These are phyloP conservation scores for Trichaptum fuscoviolaceum DNA, from an alignment of 768 basidiomycete genomes.

Conservation along the genomic window DNA sequence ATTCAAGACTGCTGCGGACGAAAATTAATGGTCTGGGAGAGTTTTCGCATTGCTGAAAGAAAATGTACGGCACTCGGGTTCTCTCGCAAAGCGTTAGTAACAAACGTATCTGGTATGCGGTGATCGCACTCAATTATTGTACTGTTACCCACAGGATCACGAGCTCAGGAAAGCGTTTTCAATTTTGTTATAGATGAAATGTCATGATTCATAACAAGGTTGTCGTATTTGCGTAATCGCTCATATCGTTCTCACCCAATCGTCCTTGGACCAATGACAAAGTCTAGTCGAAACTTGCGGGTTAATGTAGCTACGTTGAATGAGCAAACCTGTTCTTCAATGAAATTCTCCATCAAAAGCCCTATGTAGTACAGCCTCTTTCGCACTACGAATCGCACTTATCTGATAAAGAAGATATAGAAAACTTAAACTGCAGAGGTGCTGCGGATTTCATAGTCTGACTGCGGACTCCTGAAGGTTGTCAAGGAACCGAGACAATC, in stretches of 20 bases:
- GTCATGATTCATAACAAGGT: not conserved
- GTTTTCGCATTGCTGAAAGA: not conserved
- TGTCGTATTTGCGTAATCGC: not conserved
- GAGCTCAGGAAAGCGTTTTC: not conserved
- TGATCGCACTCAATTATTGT: not conserved
- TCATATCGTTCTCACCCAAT: not conserved
- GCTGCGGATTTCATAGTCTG: not conserved
- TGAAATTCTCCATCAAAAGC: no score
- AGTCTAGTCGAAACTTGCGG: not conserved
- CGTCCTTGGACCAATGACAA: no score
- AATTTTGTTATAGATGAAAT: not conserved
- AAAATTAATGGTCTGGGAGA: not conserved
- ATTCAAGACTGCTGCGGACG: not conserved
- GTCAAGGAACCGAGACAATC: not conserved
- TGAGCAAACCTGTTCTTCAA: no score
- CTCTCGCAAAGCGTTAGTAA: no score
- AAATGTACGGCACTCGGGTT: no score
- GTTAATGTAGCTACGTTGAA: no score
- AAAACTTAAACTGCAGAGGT: not conserved
- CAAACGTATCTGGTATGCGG: not conserved
- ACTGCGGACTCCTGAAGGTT: not conserved
- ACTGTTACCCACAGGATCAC: not conserved
- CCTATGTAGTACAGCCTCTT: no score
- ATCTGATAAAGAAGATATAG: not conserved
- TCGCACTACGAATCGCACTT: not conserved